Conservation (phyloP, 371 early-diverging fungal genomes). For the Syncephalastrum racemosum region DNA sequence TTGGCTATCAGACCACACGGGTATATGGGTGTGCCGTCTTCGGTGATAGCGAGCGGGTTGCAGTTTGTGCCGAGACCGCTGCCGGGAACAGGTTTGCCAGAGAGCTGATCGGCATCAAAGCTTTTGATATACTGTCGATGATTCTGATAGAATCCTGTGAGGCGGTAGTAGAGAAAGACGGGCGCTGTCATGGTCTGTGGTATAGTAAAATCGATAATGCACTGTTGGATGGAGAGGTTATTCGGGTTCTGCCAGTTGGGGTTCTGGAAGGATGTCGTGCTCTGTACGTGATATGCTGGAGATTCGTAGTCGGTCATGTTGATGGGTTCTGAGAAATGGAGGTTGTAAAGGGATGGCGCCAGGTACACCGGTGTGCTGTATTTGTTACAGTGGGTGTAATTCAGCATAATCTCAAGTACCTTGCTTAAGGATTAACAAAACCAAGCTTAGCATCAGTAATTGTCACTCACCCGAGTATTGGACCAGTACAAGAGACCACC, state of each 20-base stretch:
- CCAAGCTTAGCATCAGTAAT: neutral
- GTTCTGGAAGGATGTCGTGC: constrained; percentile 32
- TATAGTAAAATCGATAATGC: constrained; percentile 78
- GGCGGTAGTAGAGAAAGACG: constrained; percentile 91
- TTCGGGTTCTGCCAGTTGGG: constrained; percentile 39
- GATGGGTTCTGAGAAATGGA: constrained; percentile 17
- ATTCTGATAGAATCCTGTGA: constrained; percentile 99
- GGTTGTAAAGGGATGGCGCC: constrained; percentile 21
- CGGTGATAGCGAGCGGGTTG: constrained; percentile 54
- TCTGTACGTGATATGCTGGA: constrained; percentile 34
- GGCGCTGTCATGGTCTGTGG: constrained; percentile 71
- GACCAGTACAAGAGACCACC: constrained; percentile 82
- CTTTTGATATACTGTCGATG: constrained; percentile 96
- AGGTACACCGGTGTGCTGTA: constrained; percentile 37
- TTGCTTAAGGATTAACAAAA: constrained; percentile 16
- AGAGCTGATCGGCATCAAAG: constrained; percentile 80
- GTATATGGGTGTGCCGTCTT: constrained; percentile 62
- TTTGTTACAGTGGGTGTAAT: constrained; percentile 85
- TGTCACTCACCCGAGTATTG: constrained; percentile 59
- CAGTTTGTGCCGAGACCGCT: constrained; percentile 35
- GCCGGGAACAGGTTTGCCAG: constrained; percentile 49
- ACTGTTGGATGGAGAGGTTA: constrained; percentile 48
- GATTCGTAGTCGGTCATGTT: constrained; percentile 18
- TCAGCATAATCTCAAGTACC: constrained; percentile 81
- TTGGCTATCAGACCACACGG: constrained; percentile 99